A percentile compares a stretch with the other conserved stretches of the same genome.
phyloP scores from a whole-genome alignment of 805 yeast genomes.

The Starmerella ratchasimensis region DNA sequence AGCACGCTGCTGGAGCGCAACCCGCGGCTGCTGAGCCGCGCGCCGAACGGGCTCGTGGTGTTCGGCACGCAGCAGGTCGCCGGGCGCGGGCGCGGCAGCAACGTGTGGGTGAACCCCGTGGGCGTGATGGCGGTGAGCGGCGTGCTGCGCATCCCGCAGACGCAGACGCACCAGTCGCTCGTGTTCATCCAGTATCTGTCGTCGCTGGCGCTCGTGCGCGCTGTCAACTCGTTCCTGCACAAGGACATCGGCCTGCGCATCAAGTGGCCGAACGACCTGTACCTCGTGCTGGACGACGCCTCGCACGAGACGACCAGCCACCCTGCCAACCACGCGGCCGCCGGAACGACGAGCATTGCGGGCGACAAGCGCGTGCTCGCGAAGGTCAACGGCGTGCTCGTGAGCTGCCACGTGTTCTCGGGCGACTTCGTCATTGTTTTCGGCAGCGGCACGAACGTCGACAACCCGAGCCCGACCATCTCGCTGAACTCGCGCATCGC shows the following conservation, averaged over 20 bases:
- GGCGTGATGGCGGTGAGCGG: slow-evolving; percentile 81
- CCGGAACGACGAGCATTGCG: no score
- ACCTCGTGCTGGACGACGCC: slow-evolving; percentile 28
- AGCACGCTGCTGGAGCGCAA: slow-evolving; percentile 65
- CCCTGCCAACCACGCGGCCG: no score
- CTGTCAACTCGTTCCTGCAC: slow-evolving; percentile 57
- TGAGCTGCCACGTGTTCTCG: slow-evolving; percentile 58
- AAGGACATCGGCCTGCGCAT: slow-evolving; percentile 64
- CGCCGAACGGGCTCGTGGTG: slow-evolving; percentile 57
- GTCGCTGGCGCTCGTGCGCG: slow-evolving; percentile 70
- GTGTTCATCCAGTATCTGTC: slow-evolving; percentile 80
- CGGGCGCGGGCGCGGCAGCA: slow-evolving; percentile 91
- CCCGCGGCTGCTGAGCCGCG: slow-evolving; percentile 37
- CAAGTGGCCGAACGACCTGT: slow-evolving; percentile 97
- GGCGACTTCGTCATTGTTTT: slow-evolving; percentile 52
- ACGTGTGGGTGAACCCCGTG: slow-evolving; percentile 85
- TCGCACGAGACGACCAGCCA: not conserved
- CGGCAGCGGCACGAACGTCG: slow-evolving; percentile 80
- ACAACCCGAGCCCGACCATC: slow-evolving; percentile 81
- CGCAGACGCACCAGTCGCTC: slow-evolving; percentile 40
- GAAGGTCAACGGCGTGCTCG: slow-evolving; percentile 73
- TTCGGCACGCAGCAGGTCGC: slow-evolving; percentile 74
- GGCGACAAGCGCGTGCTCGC: slow-evolving; percentile 31
- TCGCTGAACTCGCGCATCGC: slow-evolving; percentile 63
- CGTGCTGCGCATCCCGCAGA: slow-evolving; percentile 43